Base-by-base conservation (phyloP, 2,329 filamentous ascomycete species). In the Phymatotrichopsis omnivora region DNA sequence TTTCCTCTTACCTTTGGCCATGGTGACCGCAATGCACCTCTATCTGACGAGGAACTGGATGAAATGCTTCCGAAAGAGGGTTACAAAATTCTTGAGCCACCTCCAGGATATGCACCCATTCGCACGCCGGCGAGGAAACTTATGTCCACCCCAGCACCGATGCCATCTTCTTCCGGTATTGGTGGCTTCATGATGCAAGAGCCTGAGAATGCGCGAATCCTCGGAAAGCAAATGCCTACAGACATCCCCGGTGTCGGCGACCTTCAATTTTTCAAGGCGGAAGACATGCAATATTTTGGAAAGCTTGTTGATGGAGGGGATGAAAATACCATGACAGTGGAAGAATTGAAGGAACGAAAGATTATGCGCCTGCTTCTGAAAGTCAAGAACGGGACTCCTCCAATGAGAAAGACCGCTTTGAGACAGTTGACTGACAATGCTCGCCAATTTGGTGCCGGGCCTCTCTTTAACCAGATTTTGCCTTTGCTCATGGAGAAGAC, bases 261-360 rank as follows among this genome's bases (percentile, higher is more conserved):
- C 63, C 68, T 98, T 40, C 87, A 95, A 57, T 98, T 96, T 63
- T 94, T 98, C 74, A 98, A 98, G 67, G 78, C 86, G 1, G 91
- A 98, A 64, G 91, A 98, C 64, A 95, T 96, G 86, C 80, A 85
- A 29, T 98, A 98, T 67, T 98, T 98, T 60, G 87, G 89, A 48
- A 96, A 98, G 69, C 75, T 98, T 30, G 89, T 93, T 17, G 91
- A 98, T 61, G 86, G 85, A 28, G 82, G 82, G 20, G 86, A 96
- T 57, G 91, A 98, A 66, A 93, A 89, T 58, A 74, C 78, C 17
- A 76, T 98, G 66, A 87, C 80, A 16, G 86, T 98, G 7, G 91
- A 98, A 37, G 89, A 98, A 60, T 68, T 98, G 41, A 96, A 98
- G 66, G 89, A 98, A 66, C 76, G 91, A 52, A 98, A 98, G 68